Conservation (phyloP, 805 yeast species). For the Pichia nanzhaoensis region DNA sequence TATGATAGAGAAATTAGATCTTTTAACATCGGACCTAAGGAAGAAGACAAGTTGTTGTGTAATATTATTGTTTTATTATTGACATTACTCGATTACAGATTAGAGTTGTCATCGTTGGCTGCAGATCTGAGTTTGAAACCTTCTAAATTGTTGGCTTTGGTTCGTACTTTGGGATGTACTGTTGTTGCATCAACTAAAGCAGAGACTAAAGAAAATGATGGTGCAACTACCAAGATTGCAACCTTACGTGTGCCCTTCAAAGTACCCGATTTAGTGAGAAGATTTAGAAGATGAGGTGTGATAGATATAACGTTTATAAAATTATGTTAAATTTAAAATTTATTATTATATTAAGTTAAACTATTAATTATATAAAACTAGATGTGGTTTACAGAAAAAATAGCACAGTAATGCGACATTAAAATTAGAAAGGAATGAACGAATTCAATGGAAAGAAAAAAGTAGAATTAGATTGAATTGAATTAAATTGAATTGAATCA, state of each 20-base stretch:
- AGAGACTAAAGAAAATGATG: conserved; percentile 71
- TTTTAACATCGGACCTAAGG: conserved; percentile 79
- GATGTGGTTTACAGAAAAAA: too few species aligned
- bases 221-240: conserved; percentile 68
- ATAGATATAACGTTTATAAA: background rate
- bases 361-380: too few species aligned
- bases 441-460: background rate
- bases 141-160: conserved; percentile 56
- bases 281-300: conserved; percentile 6
- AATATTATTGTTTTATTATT: conserved; percentile 65
- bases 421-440: background rate
- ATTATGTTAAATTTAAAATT: background rate
- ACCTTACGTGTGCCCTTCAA: conserved; percentile 80
- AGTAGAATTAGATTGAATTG: too few species aligned
- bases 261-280: conserved; percentile 51
- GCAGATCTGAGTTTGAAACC: conserved; percentile 80
- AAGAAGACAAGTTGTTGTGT: conserved; percentile 81
- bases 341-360: background rate
- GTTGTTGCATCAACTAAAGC: conserved; percentile 64
- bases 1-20: conserved; percentile 33
- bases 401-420: too few species aligned
- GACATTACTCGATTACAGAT: conserved; percentile 67
- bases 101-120: conserved; percentile 76
- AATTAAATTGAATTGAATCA: too few species aligned
- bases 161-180: conserved; percentile 76